Conservation (phyloP, 2,329 filamentous ascomycete species). For the Apiospora sp. region DNA sequence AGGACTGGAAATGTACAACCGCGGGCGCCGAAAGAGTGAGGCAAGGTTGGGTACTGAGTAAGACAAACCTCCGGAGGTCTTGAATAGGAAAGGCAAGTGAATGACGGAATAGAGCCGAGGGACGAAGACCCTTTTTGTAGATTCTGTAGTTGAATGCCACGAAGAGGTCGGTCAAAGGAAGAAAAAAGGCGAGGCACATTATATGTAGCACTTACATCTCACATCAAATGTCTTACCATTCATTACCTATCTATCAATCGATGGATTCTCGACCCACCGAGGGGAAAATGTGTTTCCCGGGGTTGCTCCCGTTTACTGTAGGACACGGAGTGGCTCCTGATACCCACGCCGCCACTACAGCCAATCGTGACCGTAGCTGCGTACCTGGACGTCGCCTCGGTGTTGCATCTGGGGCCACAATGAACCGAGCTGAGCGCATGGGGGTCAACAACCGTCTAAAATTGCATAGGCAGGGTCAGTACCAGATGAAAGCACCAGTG, state of each 20-base stretch:
- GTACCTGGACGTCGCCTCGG: background rate
- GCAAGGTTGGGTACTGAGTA: constrained; percentile 8
- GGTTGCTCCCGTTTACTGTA: constrained; percentile 1
- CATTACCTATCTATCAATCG: background rate
- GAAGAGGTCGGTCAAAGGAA: background rate
- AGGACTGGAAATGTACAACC: constrained; percentile 31
- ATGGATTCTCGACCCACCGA: background rate
- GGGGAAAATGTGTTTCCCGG: constrained; percentile 1
- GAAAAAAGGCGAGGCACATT: background rate
- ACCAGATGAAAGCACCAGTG: constrained; percentile 25
- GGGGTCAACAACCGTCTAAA: background rate
- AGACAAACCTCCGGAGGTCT: constrained; percentile 18
- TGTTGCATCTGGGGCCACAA: background rate
- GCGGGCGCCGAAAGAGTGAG: constrained; percentile 4
- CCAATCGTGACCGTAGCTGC: background rate
- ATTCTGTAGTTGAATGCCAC: constrained; percentile 4
- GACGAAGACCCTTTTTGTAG: background rate
- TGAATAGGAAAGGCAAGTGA: constrained; percentile 9
- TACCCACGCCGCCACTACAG: background rate
- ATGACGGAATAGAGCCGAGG: background rate
- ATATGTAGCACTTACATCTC: background rate
- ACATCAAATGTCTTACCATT: background rate
- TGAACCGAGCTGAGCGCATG: background rate
- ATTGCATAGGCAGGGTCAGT: constrained; percentile 7
- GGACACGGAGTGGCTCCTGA: background rate